These are phyloP conservation scores for Perkinsela sp. DNA, from an alignment of 208 protist genomes.

Conservation along the genomic window DNA sequence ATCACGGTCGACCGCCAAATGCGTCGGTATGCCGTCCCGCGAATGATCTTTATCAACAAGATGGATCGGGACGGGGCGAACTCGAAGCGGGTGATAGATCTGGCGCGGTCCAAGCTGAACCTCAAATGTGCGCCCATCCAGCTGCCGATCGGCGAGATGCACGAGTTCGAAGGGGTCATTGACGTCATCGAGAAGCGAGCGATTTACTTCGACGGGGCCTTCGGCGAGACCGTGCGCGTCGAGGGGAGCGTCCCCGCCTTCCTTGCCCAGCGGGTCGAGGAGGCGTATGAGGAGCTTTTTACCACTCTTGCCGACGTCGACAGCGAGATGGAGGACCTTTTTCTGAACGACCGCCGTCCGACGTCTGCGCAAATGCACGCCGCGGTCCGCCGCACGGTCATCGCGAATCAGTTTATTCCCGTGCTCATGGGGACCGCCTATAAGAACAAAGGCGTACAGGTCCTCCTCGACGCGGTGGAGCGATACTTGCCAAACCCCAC, in stretches of 20 bases:
- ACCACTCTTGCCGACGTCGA: constrained; percentile 76
- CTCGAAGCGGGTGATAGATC: constrained; percentile 31
- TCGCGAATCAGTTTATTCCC: constrained; percentile 79
- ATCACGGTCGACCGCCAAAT: constrained; percentile 96
- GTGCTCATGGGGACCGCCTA: constrained; percentile 86
- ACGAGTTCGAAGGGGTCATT: constrained; percentile 78
- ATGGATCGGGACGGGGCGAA: constrained; percentile 78
- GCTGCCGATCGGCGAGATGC: constrained; percentile 81
- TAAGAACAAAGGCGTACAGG: constrained; percentile 94
- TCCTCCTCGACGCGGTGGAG: constrained; percentile 82
- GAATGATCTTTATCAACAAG: constrained; percentile 96
- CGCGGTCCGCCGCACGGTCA: constrained; percentile 66
- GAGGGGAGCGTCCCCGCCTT: constrained; percentile 34
- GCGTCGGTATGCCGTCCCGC: constrained; percentile 86
- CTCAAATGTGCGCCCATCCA: constrained; percentile 82
- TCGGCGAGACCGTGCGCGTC: constrained; percentile 53
- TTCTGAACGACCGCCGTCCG: constrained; percentile 67
- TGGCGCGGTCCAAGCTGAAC: constrained; percentile 64
- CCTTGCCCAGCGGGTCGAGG: constrained; percentile 29
- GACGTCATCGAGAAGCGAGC: constrained; percentile 73
- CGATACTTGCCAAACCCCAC: constrained; percentile 80
- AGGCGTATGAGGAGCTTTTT: constrained; percentile 57
- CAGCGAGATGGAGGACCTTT: constrained; percentile 68
- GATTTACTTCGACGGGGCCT: constrained; percentile 69
- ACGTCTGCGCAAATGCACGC: constrained; percentile 53